phyloP scores from a whole-genome alignment of 805 yeast genomes.

The Candida ponderosae region DNA sequence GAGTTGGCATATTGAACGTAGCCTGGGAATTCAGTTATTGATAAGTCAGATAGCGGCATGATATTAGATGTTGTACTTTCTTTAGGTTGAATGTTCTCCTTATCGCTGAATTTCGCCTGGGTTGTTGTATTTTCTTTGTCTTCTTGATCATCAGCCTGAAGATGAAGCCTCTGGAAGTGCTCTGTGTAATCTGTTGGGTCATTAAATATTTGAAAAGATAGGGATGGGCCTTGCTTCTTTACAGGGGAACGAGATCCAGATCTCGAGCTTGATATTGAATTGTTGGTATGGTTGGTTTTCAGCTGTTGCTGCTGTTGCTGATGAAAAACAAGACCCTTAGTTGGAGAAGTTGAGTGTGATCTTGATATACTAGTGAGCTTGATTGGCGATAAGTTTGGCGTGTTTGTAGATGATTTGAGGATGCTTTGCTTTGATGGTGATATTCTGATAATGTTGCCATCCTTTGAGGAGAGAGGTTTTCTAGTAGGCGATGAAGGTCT shows the following conservation, averaged over 20 bases:
- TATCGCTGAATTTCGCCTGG: conserved; percentile 6
- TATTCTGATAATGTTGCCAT: conserved; percentile 8
- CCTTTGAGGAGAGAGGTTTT: conserved; percentile 18
- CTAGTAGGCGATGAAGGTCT: conserved; percentile 14
- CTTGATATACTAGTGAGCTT: conserved; percentile 3
- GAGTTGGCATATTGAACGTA: conserved; percentile 7
- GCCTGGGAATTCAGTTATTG: conserved; percentile 11
- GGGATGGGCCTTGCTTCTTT: neutral
- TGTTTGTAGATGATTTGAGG: too few species aligned
- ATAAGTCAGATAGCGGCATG: conserved; percentile 9
- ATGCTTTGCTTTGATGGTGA: neutral
- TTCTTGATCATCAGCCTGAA: neutral
- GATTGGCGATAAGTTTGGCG: conserved; percentile 8
- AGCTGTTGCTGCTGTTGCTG: neutral
- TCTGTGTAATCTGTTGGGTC: conserved; percentile 17
- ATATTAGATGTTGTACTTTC: neutral
- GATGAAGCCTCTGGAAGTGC: conserved; percentile 1
- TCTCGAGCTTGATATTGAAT: conserved; percentile 4
- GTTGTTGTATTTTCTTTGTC: conserved; percentile 12
- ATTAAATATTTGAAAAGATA: conserved; percentile 9
- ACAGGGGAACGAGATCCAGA: neutral
- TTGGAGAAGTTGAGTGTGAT: neutral
- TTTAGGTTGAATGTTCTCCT: conserved; percentile 11
- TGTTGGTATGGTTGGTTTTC: conserved; percentile 1
- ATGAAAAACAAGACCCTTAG: too few species aligned